These are phyloP conservation scores for Trichoderma hamatum DNA, from an alignment of 2,329 filamentous ascomycete genomes.

Conservation along the genomic window DNA sequence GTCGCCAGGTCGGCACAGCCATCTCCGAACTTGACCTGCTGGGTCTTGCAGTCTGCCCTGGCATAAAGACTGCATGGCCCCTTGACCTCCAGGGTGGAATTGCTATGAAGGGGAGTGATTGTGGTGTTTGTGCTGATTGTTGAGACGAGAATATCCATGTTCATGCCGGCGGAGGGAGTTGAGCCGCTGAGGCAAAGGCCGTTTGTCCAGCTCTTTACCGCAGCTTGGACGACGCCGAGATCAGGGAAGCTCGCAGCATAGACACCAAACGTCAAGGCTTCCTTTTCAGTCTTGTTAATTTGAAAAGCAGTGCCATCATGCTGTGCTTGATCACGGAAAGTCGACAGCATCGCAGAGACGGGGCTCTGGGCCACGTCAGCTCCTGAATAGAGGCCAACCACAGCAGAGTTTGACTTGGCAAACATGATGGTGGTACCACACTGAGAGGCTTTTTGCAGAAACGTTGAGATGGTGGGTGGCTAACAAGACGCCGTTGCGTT, in stretches of 20 bases:
- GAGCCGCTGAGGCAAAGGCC: background rate
- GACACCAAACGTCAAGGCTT: background rate
- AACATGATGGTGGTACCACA: constrained; percentile 36
- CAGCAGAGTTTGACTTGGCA: constrained; percentile 36
- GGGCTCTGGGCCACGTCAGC: background rate
- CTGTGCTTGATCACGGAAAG: background rate
- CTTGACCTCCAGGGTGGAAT: background rate
- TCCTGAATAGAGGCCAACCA: constrained; percentile 39
- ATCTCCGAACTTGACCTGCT: constrained; percentile 34
- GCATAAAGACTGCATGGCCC: background rate
- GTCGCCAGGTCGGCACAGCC: constrained; percentile 40
- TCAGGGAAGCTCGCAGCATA: constrained; percentile 24
- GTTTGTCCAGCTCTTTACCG: background rate
- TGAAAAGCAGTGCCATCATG: background rate
- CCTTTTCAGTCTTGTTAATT: background rate
- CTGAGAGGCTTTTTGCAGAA: background rate
- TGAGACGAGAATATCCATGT: background rate
- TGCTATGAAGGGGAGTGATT: background rate
- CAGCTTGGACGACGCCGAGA: constrained; percentile 12
- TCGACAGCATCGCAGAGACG: background rate
- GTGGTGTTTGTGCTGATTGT: background rate
- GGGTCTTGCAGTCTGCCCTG: background rate
- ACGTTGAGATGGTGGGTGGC: background rate
- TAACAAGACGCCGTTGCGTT: background rate
- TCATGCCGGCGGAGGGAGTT: background rate